phyloP scores from a whole-genome alignment of 2,329 filamentous ascomycete genomes.

The Pseudogymnoascus sp. region DNA sequence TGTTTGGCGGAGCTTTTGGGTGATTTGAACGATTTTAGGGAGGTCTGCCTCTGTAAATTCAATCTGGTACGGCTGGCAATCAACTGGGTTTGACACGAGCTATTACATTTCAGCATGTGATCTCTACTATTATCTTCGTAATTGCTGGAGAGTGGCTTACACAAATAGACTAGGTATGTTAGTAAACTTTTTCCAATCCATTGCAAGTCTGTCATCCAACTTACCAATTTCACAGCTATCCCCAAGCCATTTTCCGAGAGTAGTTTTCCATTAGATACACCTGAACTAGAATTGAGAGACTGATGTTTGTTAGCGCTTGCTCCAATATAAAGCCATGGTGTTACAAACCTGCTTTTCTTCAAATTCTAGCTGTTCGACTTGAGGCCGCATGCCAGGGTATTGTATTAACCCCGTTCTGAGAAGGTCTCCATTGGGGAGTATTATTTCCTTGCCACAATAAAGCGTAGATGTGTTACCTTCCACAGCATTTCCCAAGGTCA shows the following conservation, averaged over 20 bases:
- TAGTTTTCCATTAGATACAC: conserved; percentile 39
- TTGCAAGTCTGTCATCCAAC: conserved; percentile 24
- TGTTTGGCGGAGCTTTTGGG: conserved; percentile 36
- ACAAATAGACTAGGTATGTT: background rate
- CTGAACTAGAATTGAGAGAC: conserved; percentile 34
- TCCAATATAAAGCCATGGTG: background rate
- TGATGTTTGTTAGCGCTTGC: background rate
- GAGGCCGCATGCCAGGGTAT: background rate
- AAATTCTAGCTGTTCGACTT: background rate
- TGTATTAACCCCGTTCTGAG: conserved; percentile 37
- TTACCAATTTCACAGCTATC: conserved; percentile 49
- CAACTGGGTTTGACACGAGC: conserved; percentile 48
- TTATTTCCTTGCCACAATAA: conserved; percentile 40
- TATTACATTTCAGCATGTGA: conserved; percentile 20
- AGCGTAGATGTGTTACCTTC: conserved; percentile 34
- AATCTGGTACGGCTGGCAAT: conserved; percentile 39
- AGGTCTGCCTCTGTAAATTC: conserved; percentile 46
- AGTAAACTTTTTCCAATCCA: background rate
- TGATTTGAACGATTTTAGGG: conserved; percentile 42
- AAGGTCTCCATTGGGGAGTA: conserved; percentile 41
- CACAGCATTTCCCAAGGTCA: conserved; percentile 41
- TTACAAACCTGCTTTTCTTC: background rate
- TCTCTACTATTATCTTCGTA: background rate
- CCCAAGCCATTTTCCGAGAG: conserved; percentile 48
- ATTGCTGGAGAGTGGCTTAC: background rate